Conservation (phyloP, 2,329 filamentous ascomycete species). For the Hypoxylon sp. region DNA sequence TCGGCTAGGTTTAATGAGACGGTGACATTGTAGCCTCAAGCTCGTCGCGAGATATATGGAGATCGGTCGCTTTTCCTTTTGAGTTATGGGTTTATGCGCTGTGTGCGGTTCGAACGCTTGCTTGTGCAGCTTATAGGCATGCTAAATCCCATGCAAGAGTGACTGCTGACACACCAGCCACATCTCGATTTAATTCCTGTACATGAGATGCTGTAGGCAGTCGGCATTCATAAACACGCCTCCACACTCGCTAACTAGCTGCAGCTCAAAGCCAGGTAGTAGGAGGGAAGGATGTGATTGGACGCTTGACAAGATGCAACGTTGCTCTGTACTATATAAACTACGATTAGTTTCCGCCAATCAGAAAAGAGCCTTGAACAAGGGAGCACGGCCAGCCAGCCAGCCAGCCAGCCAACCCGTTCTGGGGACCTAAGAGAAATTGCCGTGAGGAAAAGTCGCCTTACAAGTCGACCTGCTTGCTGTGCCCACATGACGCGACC, state of each 20-base stretch:
- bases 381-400: slow-evolving; percentile 21
- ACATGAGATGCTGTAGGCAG: slow-evolving; percentile 28
- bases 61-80: slow-evolving; percentile 20
- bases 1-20: slow-evolving; percentile 24
- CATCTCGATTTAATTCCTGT: slow-evolving; percentile 28
- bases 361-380: slow-evolving; percentile 14
- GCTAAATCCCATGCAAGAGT: slow-evolving; percentile 12
- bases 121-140: slow-evolving; percentile 5
- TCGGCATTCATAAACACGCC: slow-evolving; percentile 21
- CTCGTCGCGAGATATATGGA: slow-evolving; percentile 17
- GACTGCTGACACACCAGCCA: slow-evolving; percentile 30
- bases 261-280: slow-evolving; percentile 14
- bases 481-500: slow-evolving; percentile 1
- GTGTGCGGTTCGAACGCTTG: slow-evolving; percentile 11
- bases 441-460: slow-evolving; percentile 14
- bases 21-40: slow-evolving; percentile 30
- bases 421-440: slow-evolving; percentile 17
- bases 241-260: slow-evolving; percentile 26
- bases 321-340: slow-evolving; percentile 33
- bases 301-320: slow-evolving; percentile 29
- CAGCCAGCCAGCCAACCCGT: too few species aligned
- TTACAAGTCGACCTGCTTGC: slow-evolving; percentile 6
- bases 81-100: slow-evolving; percentile 11
- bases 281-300: slow-evolving; percentile 19
- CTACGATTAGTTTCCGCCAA: slow-evolving; percentile 25